These are phyloP conservation scores for Phaffia australis DNA, from an alignment of 768 basidiomycete genomes.

Conservation along the genomic window DNA sequence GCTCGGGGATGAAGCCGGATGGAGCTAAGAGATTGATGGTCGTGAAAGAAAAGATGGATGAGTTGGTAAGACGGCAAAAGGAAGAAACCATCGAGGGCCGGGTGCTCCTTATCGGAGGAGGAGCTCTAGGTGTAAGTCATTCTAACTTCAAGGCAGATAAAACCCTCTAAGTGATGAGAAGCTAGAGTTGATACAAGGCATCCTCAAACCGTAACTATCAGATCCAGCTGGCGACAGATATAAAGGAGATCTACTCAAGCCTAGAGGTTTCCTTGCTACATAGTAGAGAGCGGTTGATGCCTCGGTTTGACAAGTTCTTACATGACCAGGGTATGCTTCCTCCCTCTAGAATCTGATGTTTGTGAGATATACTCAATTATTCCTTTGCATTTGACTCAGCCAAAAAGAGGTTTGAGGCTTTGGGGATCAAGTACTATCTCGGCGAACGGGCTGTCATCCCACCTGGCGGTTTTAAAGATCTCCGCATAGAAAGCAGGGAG, in stretches of 20 bases:
- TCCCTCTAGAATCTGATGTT: not conserved
- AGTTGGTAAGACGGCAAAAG: not conserved
- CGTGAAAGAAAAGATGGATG: slow-evolving; percentile 28
- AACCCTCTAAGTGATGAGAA: not conserved
- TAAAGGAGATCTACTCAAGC: slow-evolving; percentile 36
- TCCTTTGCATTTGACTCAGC: slow-evolving; percentile 26
- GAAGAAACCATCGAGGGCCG: slow-evolving; percentile 25
- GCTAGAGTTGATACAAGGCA: not conserved
- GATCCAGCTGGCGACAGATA: slow-evolving; percentile 35
- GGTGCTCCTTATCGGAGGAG: slow-evolving; percentile 41
- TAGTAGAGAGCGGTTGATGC: slow-evolving; percentile 36
- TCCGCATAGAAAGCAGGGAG: slow-evolving; percentile 3
- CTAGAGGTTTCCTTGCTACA: slow-evolving; percentile 38
- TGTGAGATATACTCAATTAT: slow-evolving; percentile 28
- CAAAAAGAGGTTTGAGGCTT: slow-evolving; percentile 5
- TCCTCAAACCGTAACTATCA: slow-evolving; percentile 28
- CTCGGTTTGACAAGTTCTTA: slow-evolving; percentile 36
- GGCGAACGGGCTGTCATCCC: slow-evolving; percentile 23
- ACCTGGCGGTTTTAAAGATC: slow-evolving; percentile 11
- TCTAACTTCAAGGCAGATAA: slow-evolving; percentile 27
- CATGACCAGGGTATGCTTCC: slow-evolving; percentile 34
- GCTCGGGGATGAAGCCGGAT: slow-evolving; percentile 34
- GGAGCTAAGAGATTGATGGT: slow-evolving; percentile 34
- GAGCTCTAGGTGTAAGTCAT: slow-evolving; percentile 37
- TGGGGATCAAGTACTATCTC: slow-evolving; percentile 7